Evolutionary conservation across 306 rosid species (phyloP).

Genomic region (Notholithocarpus densiflorus): DNA sequence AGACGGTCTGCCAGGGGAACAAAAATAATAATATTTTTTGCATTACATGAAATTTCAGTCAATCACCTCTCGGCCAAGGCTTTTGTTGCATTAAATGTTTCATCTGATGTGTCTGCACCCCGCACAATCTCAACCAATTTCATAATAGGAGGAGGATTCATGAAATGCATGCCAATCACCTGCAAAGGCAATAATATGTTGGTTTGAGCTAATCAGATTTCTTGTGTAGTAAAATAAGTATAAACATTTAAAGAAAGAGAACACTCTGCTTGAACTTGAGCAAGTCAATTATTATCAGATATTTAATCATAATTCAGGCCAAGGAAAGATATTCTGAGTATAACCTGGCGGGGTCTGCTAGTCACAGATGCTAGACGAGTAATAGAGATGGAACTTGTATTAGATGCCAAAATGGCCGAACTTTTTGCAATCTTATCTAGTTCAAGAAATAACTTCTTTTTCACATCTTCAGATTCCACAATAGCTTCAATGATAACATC

Average conservation of each 20-base stretch:
- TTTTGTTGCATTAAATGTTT: constrained; percentile 64
- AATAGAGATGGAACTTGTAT: constrained; percentile 91
- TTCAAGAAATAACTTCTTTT: constrained; percentile 56
- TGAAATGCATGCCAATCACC: constrained; percentile 98
- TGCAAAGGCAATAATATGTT: constrained; percentile 23
- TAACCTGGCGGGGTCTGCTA: constrained; percentile 65
- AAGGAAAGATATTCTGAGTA: constrained; percentile 5
- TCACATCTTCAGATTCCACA: constrained; percentile 80
- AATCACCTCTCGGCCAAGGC: constrained; percentile 71
- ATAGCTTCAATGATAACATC: constrained; percentile 81
- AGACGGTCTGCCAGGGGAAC: not conserved
- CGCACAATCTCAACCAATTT: constrained; percentile 82
- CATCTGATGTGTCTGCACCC: constrained; percentile 78
- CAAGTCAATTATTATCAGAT: not conserved
- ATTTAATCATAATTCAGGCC: not conserved
- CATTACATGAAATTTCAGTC: constrained; percentile 7
- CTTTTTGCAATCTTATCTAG: constrained; percentile 58
- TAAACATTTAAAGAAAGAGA: not conserved
- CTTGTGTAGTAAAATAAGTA: not conserved
- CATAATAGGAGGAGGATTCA: constrained; percentile 96
- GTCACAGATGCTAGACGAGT: constrained; percentile 81
- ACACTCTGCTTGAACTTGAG: not conserved
- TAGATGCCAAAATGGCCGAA: constrained; percentile 82
- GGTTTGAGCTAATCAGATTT: constrained; percentile 1
- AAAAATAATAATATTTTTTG: not conserved